Evolutionary conservation across 257 asterid genomes (phyloP), one percentile per base, ranked within the genome.

Genomic region (Nicotiana attenuata): DNA sequence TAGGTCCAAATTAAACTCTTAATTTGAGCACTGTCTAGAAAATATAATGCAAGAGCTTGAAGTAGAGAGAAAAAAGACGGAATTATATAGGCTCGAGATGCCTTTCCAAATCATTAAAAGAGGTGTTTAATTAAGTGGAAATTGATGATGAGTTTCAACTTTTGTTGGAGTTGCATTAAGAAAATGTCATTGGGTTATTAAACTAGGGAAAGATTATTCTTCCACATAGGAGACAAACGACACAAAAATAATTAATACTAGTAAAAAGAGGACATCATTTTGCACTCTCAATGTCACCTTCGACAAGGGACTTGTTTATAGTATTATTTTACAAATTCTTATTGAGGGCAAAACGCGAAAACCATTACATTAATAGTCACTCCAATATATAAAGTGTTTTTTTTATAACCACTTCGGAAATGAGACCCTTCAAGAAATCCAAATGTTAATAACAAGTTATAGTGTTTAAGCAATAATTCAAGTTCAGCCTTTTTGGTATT

Each of bases 151-250:
- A 1, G 79, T 73, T 47, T 15, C 8, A 73, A 22, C 15, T 73
- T 29, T 47, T 47, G 38, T 73, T 47, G 60, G 59, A 73, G 47
- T 47, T 26, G 60, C 16, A 13, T 73, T 73, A 41, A 24, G 11
- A 73, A 73, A 73, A 6, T 73, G 0, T 47, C 79, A 47, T 73
- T 73, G 79, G 79, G 38, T 24, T 22, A 77, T 64, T 69, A 65
- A 65, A 76, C 59, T 65, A 82, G n/a, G 52, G 17, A 10, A 61
- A 38, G 7, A 20, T 68, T 55, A 76, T 78, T 80, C 81, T 73
- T 55, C 83, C 73, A 41, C 61, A 38, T 77, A 80, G 85, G 87
- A 69, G 83, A 81, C 83, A 83, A 35, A 56, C 14, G 68, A 67
- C 80, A 68, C 50, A 53, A 20, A 67, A 50, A 7, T 10, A 55